Evolutionary conservation across 2,329 filamentous ascomycete genomes (phyloP).

Genomic region (Kalmusia sp.): DNA sequence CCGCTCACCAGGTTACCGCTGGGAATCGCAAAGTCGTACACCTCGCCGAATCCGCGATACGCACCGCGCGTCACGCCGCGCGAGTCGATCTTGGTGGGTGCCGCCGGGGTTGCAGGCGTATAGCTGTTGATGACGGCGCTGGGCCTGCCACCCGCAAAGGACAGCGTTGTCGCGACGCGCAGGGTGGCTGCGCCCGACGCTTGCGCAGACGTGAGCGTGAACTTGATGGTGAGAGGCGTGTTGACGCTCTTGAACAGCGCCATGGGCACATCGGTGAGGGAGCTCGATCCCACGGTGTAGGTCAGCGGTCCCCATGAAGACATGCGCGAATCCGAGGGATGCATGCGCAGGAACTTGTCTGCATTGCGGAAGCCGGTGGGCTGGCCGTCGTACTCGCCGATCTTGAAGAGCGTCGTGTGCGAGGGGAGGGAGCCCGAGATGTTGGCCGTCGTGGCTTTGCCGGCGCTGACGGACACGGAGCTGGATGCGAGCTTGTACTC

Average conservation of each 20-base stretch:
- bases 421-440: conserved; percentile 59
- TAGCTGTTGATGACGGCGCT: conserved; percentile 65
- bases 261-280: conserved; percentile 67
- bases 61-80: conserved; percentile 71
- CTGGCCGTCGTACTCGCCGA: conserved; percentile 71
- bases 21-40: conserved; percentile 68
- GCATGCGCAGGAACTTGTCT: conserved; percentile 71
- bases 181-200: conserved; percentile 64
- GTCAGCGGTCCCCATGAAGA: conserved; percentile 65
- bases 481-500: conserved; percentile 63
- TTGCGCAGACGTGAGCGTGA: conserved; percentile 59
- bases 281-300: conserved; percentile 66
- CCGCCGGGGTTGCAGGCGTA: conserved; percentile 56
- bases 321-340: conserved; percentile 72
- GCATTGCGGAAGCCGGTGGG: conserved; percentile 68
- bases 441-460: conserved; percentile 56
- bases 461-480: conserved; percentile 56
- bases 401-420: conserved; percentile 65
- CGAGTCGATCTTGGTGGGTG: conserved; percentile 69
- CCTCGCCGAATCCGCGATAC: conserved; percentile 68
- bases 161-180: conserved; percentile 69
- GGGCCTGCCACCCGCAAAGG: conserved; percentile 67
- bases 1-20: conserved; percentile 66
- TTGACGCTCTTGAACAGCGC: conserved; percentile 69
- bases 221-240: conserved; percentile 66